Percentiles rank a stretch among this genome's conserved stretches.
Conservation (phyloP, 345 rosid genomes). For the Gossypium mustelinum region DNA sequence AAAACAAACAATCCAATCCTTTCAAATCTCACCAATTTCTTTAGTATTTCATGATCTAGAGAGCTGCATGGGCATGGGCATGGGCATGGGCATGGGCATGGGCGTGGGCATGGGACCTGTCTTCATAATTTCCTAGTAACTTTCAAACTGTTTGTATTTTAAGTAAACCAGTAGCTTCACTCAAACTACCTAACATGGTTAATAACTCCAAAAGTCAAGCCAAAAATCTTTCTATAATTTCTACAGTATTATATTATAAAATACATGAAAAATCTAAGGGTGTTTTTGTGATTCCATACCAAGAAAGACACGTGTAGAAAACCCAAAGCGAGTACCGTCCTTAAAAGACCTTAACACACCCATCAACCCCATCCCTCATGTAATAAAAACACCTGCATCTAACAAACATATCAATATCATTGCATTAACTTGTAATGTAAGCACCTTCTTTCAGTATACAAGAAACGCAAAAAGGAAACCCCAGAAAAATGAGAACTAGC, state of each 20-base stretch:
- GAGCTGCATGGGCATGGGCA: too few species aligned
- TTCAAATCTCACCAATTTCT: too few species aligned
- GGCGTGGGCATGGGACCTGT: too few species aligned
- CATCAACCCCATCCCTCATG: neutral
- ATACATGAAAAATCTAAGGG: neutral
- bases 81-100: too few species aligned
- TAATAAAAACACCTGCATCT: neutral
- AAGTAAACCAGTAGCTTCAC: neutral
- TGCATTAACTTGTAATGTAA: neutral
- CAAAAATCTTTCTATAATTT: neutral
- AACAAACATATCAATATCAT: neutral
- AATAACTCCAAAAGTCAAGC: neutral
- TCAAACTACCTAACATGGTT: neutral
- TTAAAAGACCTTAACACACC: neutral
- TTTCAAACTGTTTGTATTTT: neutral
- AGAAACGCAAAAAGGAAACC: neutral
- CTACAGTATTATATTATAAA: neutral
- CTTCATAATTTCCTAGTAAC: neutral
- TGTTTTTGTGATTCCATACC: neutral
- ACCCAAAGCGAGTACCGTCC: neutral
- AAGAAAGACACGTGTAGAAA: neutral
- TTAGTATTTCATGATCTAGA: too few species aligned
- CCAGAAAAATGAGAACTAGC: slow-evolving; percentile 54
- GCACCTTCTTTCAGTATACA: neutral
- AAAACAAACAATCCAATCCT: too few species aligned